Base-by-base conservation (phyloP, 768 basidiomycete genomes). In the Hemileccinum impolitum region DNA sequence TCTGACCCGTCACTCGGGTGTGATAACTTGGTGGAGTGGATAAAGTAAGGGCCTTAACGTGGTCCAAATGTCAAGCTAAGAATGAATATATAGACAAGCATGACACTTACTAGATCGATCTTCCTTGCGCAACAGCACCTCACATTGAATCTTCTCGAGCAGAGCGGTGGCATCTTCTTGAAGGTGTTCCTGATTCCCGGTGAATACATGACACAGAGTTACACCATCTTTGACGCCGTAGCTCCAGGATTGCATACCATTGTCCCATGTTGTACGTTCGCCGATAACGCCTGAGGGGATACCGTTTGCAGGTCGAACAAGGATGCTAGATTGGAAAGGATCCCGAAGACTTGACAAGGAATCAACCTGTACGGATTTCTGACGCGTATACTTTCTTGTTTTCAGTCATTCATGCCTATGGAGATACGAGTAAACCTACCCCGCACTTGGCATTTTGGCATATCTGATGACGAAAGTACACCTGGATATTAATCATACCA, bases 401-500 rank as follows among this genome's bases (percentile, higher is more conserved):
- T 50, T 65, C 52, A 63, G 52, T 34, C 36, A 49, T 23, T n/a
- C 26, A 17, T 38, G 32, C 31, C 41, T 14, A 14, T 4, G 15
- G 13, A 43, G 8, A 19, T 18, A 31, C 30, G 28, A 28, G 32
- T 3, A 36, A 39, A 60, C 65, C 39, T 49, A 76, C 76, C 64
- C 63, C 56, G 54, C 79, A 81, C 1, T 25, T 41, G 3, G 63
- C 55, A 50, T 74, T 75, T 12, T 58, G 53, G 57, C 80, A 82
- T 52, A 67, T 63, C 40, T 77, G 68, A 52, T 77, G 75, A 46
- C 80, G 69, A 62, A 81, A 66, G 39, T 66, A 64, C 12, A 51
- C 53, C 55, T 79, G 75, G 39, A 69, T 69, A 42, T 79, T 81
- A 21, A 81, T 58, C 57, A 73, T 68, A 21, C 79, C 79, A 48